Evolutionary conservation across 306 rosid genomes (phyloP).

Genomic region (Coriaria nepalensis): DNA sequence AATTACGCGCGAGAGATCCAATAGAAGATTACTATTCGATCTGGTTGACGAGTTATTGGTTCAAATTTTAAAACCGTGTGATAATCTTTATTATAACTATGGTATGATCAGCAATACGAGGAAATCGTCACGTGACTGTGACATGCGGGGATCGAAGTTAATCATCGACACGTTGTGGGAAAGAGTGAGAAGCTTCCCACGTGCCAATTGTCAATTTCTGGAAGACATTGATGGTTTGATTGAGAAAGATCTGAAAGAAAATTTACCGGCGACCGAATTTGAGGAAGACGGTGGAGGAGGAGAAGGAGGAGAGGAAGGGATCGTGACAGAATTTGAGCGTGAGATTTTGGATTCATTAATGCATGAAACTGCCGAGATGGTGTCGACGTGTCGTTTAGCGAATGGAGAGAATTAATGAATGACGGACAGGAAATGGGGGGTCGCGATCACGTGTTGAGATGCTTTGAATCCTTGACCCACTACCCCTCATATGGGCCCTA

Average conservation of each 20-base stretch:
- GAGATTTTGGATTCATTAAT: constrained; percentile 47
- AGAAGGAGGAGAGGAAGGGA: no score
- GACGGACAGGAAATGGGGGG: no score
- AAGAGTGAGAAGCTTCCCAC: constrained; percentile 36
- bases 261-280: constrained; percentile 15
- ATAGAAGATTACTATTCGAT: constrained; percentile 41
- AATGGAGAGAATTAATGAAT: no score
- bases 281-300: constrained; percentile 52
- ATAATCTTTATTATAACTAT: no score
- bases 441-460: no score
- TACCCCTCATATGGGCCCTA: no score
- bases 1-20: constrained; percentile 24
- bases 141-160: constrained; percentile 17
- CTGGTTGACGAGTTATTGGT: constrained; percentile 45
- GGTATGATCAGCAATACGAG: not conserved
- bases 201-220: constrained; percentile 44
- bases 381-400: no score
- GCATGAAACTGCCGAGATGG: constrained; percentile 40
- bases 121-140: not conserved
- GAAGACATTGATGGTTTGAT: constrained; percentile 68
- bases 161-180: constrained; percentile 26
- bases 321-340: constrained; percentile 53
- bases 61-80: constrained; percentile 25
- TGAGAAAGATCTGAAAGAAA: constrained; percentile 33
- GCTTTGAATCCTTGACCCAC: no score